Base-by-base conservation (phyloP, 139 green algal genomes). In the Spirogloea muscicola region DNA sequence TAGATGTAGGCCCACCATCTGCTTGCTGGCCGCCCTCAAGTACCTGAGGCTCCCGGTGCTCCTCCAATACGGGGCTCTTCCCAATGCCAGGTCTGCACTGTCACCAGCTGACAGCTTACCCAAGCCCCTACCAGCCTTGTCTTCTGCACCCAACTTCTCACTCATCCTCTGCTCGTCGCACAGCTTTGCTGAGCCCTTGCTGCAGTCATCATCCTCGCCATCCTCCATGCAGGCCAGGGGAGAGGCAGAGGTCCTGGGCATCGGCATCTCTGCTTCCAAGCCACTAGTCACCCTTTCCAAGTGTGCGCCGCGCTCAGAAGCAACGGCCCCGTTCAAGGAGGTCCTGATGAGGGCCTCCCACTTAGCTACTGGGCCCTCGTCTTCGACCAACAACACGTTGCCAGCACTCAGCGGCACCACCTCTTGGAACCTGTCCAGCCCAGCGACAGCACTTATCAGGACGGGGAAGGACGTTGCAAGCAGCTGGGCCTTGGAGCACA, bases 1-100 rank as follows among this genome's bases (percentile, higher is more conserved):
- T 3, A 96, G 67, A 75, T 94, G 94, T 31, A 94, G 61, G 1
- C 91, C 91, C 18, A 96, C 90, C 84, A 96, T 81, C 77, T 94
- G 89, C 71, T 89, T 87, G 59, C 55, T 76, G 0, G 81, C 85
- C 18, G 96, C 80, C 78, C 90, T 83, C 9, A 85, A n/a, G 58
- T 82, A 90, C 16, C 71, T 27, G 74, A n/a, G n/a, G n/a, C n/a
- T n/a, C n/a, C n/a, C n/a, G n/a, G n/a, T n/a, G n/a, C n/a, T n/a
- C n/a, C n/a, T n/a, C n/a, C n/a, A n/a, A n/a, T n/a, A n/a, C n/a
- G n/a, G n/a, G n/a, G n/a, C n/a, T n/a, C n/a, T n/a, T n/a, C n/a
- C n/a, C n/a, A n/a, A n/a, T n/a, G n/a, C n/a, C n/a, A n/a, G n/a
- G n/a, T n/a, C n/a, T n/a, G n/a, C n/a, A n/a, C n/a, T n/a, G n/a